phyloP scores from a whole-genome alignment of 2,329 filamentous ascomycete genomes.

The Paecilomyces sp. region DNA sequence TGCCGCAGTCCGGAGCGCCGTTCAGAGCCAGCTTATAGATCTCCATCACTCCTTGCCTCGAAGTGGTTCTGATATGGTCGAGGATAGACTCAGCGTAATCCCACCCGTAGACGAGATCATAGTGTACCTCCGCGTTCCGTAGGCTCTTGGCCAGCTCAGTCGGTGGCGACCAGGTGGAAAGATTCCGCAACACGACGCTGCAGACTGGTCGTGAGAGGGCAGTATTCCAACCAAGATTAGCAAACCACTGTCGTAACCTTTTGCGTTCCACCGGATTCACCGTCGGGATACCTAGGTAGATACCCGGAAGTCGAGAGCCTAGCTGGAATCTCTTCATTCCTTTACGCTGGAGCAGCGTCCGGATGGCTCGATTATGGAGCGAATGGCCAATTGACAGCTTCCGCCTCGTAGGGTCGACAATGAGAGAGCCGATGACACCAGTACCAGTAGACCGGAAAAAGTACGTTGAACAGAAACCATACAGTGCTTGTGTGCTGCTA shows the following conservation, averaged over 20 bases:
- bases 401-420: slow-evolving; percentile 79
- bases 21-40: slow-evolving; percentile 70
- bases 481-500: slow-evolving; percentile 82
- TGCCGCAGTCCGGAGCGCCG: slow-evolving; percentile 65
- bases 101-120: slow-evolving; percentile 75
- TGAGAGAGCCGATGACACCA: slow-evolving; percentile 75
- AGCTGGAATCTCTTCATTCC: slow-evolving; percentile 75
- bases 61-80: slow-evolving; percentile 64
- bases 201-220: slow-evolving; percentile 56
- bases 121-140: slow-evolving; percentile 65
- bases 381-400: slow-evolving; percentile 88
- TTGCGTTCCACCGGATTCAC: slow-evolving; percentile 54
- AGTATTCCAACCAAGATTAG: slow-evolving; percentile 82
- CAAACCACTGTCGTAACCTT: slow-evolving; percentile 70
- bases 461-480: slow-evolving; percentile 89
- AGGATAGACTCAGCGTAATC: slow-evolving; percentile 69
- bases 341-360: slow-evolving; percentile 62
- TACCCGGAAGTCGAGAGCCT: slow-evolving; percentile 71
- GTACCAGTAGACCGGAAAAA: slow-evolving; percentile 62
- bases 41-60: slow-evolving; percentile 69
- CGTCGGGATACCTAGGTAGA: slow-evolving; percentile 79
- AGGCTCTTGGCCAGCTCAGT: slow-evolving; percentile 69
- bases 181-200: slow-evolving; percentile 66
- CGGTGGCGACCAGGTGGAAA: slow-evolving; percentile 67
- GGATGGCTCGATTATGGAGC: slow-evolving; percentile 76